phyloP scores from a whole-genome alignment of 106 monocot genomes.

The Amphibolis antarctica region DNA sequence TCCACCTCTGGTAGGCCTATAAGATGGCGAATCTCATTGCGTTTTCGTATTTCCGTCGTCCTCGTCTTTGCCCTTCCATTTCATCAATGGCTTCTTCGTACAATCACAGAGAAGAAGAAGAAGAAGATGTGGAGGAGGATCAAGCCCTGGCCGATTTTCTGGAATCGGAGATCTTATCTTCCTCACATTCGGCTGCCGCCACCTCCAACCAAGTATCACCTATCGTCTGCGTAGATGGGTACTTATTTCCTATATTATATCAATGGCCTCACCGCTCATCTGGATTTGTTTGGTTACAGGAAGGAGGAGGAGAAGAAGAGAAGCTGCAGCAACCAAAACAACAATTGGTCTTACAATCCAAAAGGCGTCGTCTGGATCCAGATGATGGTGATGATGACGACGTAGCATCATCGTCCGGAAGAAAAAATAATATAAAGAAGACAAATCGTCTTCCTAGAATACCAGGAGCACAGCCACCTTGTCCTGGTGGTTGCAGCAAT shows the following conservation, averaged over 20 bases:
- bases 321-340: background rate
- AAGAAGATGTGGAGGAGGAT: constrained; percentile 34
- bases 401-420: too few species aligned
- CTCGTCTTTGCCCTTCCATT: too few species aligned
- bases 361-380: too few species aligned
- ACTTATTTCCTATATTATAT: too few species aligned
- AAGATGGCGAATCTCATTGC: too few species aligned
- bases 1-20: too few species aligned
- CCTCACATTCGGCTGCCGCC: background rate
- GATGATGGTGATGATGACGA: too few species aligned
- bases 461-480: background rate
- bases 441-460: background rate
- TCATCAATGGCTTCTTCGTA: constrained; percentile 1
- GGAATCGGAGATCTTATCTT: constrained; percentile 79
- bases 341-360: too few species aligned
- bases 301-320: constrained; percentile 14
- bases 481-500: constrained; percentile 38
- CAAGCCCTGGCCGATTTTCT: constrained; percentile 59
- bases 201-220: background rate
- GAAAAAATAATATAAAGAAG: background rate
- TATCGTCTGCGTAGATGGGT: too few species aligned
- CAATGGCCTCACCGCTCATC: constrained; percentile 6
- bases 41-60: too few species aligned
- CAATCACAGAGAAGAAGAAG: background rate
- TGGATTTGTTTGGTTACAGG: constrained; percentile 15